These are phyloP conservation scores for Paraconiothyrium brasiliense DNA, from an alignment of 2,329 filamentous ascomycete species.

Conservation along the genomic window DNA sequence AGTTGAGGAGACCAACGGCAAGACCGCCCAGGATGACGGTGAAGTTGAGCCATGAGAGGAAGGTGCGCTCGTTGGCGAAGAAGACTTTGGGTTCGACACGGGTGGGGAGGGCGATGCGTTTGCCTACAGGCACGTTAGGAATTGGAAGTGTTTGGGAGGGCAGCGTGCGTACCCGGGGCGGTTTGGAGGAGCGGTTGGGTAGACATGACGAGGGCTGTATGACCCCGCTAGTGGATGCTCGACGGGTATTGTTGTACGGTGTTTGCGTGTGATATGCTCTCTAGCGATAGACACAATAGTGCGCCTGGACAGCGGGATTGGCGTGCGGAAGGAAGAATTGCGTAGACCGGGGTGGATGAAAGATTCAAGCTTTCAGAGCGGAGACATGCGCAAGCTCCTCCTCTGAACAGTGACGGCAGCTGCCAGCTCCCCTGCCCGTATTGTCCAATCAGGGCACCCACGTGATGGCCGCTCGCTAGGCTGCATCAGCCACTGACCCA, in stretches of 20 bases:
- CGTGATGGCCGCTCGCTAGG: constrained; percentile 28
- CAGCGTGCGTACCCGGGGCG: constrained; percentile 74
- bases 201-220: constrained; percentile 72
- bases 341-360: not conserved
- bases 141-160: not conserved
- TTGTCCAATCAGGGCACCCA: constrained; percentile 34
- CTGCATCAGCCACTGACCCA: not conserved
- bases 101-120: constrained; percentile 96
- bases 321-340: not conserved
- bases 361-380: not conserved
- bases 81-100: constrained; percentile 99
- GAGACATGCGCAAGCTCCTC: constrained; percentile 4
- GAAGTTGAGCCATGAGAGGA: constrained; percentile 99
- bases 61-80: constrained; percentile 99
- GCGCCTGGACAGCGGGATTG: no score
- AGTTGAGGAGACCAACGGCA: constrained; percentile 96
- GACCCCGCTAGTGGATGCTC: constrained; percentile 13
- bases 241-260: not conserved
- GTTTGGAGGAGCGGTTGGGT: constrained; percentile 96
- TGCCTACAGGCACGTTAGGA: constrained; percentile 70
- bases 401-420: constrained; percentile 9
- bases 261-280: not conserved
- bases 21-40: constrained; percentile 97
- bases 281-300: not conserved
- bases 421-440: constrained; percentile 1